Evolutionary conservation across 352 stramenopile species (phyloP), one percentile per base, ranked within the genome.

Genomic region (Globisporangium abappressorium): DNA sequence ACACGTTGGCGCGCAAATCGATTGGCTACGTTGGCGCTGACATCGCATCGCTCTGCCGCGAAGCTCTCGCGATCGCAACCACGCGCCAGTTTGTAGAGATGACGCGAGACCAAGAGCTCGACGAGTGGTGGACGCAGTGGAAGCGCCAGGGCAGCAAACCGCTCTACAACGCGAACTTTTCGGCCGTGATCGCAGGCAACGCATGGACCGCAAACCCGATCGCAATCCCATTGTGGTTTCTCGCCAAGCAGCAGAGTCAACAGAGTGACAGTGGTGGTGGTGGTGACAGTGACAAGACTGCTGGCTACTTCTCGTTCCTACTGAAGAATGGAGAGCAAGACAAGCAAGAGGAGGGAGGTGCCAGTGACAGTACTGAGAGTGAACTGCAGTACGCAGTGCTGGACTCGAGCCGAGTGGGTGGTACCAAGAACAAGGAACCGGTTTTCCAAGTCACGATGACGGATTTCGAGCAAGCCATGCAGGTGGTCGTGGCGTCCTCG

Each of bases 11-110:
- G 4, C 30, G 57, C 28, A 86, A 85, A 38, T 74, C 80, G 12
- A 78, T 94, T 26, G 88, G 86, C 0, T 95, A 93, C 51, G 88
- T 95, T 22, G 88, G 88, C 34, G 88, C 88, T 4, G 88, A 95
- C 64, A 92, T 95, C 43, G 84, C 86, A 3, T 77, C 86, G 51
- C 54, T 95, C 24, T 94, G 85, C 69, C 81, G 88, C 6, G 84
- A 95, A 69, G 88, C 86, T 54, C 68, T 81, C 28, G 87, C 87
- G 14, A 65, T 92, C 5, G 85, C 86, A 9, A 91, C 84, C 2
- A 87, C 78, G 8, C 76, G 80, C 0, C 82, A 89, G 51, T 79
- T 93, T 58, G 83, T 93, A 18, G 77, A 76, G 15, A 57, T 89
- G 30, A 79, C 81, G 41, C 66, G 70, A 28, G 76, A 88, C 59